A percentile compares a stretch with the other conserved stretches of the same genome.
Evolutionary conservation across 768 basidiomycete genomes (phyloP).

Genomic region (Phylloporus sp.): DNA sequence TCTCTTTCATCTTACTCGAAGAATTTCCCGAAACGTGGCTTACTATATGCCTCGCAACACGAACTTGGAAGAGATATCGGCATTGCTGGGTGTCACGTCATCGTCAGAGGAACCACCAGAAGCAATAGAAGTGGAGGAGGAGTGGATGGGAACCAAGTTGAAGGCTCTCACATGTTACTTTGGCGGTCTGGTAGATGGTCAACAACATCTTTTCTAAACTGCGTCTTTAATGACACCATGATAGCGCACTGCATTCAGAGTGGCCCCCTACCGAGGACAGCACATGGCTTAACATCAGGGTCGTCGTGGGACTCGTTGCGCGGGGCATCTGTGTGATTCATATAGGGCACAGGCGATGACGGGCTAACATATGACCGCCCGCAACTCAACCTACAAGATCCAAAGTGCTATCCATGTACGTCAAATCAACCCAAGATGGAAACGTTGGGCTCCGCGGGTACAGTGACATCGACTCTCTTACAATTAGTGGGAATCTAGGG

Average conservation of each 20-base stretch:
- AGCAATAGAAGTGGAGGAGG: constrained; percentile 87
- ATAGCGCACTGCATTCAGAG: too few relatives aligned
- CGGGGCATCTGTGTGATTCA: not conserved
- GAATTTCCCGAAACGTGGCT: constrained; percentile 78
- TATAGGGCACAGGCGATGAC: not conserved
- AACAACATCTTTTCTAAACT: constrained; percentile 55
- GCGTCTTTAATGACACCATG: not conserved
- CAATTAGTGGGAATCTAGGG: not conserved
- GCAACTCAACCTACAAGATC: too few relatives aligned
- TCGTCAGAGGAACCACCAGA: constrained; percentile 34
- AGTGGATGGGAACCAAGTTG: constrained; percentile 91
- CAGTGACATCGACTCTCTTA: not conserved
- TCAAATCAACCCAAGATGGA: not conserved
- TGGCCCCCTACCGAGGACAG: too few relatives aligned
- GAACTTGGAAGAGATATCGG: constrained; percentile 66
- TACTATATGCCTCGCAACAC: constrained; percentile 88
- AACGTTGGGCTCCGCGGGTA: not conserved
- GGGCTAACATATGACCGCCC: too few relatives aligned
- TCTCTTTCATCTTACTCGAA: constrained; percentile 70
- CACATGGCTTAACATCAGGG: too few relatives aligned
- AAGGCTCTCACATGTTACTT: constrained; percentile 95
- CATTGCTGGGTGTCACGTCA: constrained; percentile 32
- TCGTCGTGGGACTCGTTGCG: not conserved
- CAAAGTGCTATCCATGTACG: too few relatives aligned
- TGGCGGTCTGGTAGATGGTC: constrained; percentile 73